Evolutionary conservation across 768 basidiomycete species (phyloP).

Genomic region (Podaxis carcinomalis): DNA sequence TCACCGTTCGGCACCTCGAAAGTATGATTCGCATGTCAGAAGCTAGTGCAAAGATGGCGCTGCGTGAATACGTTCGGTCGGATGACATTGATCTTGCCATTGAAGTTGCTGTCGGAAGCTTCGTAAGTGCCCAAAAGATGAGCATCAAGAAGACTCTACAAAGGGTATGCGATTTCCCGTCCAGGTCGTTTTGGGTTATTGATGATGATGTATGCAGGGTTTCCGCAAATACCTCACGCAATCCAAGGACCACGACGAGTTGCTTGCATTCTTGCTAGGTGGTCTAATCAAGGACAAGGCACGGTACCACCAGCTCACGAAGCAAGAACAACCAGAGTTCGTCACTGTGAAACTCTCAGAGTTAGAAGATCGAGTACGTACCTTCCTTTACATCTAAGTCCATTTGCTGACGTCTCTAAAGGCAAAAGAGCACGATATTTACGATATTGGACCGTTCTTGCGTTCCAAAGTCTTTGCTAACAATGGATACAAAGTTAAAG

Average conservation of each 20-base stretch:
- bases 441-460: conserved; percentile 83
- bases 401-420: conserved; percentile 24
- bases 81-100: conserved; percentile 98
- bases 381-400: background rate
- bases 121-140: conserved; percentile 96
- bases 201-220: conserved; percentile 44
- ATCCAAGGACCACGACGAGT: conserved; percentile 92
- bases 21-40: conserved; percentile 99
- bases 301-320: conserved; percentile 74
- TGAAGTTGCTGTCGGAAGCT: conserved; percentile 90
- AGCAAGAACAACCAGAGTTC: conserved; percentile 71
- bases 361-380: conserved; percentile 79
- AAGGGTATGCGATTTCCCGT: conserved; percentile 51
- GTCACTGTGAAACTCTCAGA: conserved; percentile 76
- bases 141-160: conserved; percentile 98
- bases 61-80: conserved; percentile 91
- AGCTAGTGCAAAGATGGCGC: conserved; percentile 96
- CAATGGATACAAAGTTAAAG: conserved; percentile 82
- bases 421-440: conserved; percentile 98
- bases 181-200: conserved; percentile 4
- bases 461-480: conserved; percentile 76
- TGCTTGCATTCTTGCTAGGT: conserved; percentile 91
- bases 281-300: conserved; percentile 91
- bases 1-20: conserved; percentile 96
- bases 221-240: conserved; percentile 98